phyloP scores from a whole-genome alignment of 164 flowering plant species.

The Annona cherimola region DNA sequence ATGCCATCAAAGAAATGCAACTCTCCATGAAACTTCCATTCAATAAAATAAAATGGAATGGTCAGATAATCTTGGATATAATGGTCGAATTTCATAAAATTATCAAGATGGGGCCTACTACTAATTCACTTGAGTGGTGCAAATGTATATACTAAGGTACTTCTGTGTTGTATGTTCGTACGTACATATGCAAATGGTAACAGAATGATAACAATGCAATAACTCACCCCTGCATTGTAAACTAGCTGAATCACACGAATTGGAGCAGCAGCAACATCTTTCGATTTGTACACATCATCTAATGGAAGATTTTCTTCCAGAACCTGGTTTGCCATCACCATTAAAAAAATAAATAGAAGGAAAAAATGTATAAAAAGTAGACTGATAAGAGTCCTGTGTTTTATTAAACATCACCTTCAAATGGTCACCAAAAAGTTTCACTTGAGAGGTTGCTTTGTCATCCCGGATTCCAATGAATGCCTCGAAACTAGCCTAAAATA shows the following conservation, averaged over 20 bases:
- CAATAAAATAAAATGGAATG: too few relatives aligned
- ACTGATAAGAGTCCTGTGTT: not conserved
- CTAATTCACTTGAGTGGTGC: not conserved
- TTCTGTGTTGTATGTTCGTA: not conserved
- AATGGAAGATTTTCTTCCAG: conserved; percentile 92
- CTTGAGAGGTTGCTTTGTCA: conserved; percentile 73
- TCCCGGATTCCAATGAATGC: conserved; percentile 88
- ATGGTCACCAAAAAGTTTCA: conserved; percentile 86
- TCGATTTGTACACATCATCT: conserved; percentile 69
- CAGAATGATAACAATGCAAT: not conserved
- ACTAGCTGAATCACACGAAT: conserved; percentile 85
- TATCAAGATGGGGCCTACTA: too few relatives aligned
- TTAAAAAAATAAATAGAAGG: not conserved
- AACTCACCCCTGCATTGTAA: conserved; percentile 87
- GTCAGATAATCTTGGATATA: too few relatives aligned
- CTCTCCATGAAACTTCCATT: too few relatives aligned
- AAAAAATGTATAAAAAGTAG: not conserved
- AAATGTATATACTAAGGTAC: not conserved
- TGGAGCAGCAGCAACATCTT: conserved; percentile 78
- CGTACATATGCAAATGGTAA: too few relatives aligned
- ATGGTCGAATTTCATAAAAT: too few relatives aligned
- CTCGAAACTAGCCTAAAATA: conserved; percentile 86
- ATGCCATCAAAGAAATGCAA: too few relatives aligned
- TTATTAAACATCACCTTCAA: conserved; percentile 46
- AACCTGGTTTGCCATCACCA: conserved; percentile 28